phyloP scores from a whole-genome alignment of 164 flowering plant species.

The Vitis cinerea region DNA sequence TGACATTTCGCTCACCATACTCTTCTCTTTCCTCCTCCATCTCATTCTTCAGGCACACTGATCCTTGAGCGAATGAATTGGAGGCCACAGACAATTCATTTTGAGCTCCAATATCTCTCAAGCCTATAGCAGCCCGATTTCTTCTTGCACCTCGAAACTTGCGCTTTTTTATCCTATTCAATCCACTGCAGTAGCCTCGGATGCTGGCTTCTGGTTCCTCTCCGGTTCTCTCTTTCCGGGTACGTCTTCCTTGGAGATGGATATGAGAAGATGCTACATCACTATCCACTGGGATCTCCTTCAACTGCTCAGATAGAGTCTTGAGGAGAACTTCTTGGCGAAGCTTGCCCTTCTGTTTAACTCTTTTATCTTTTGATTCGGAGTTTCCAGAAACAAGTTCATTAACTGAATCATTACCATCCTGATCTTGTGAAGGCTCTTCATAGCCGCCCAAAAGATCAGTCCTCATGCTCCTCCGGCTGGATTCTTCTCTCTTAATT shows the following conservation, averaged over 20 bases:
- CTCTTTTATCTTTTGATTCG: constrained; percentile 35
- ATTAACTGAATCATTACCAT: constrained; percentile 22
- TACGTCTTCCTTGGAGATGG: constrained; percentile 29
- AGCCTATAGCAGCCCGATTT: constrained; percentile 34
- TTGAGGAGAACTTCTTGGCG: constrained; percentile 35
- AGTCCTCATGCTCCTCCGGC: constrained; percentile 34
- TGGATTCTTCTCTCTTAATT: constrained; percentile 45
- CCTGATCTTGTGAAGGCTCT: constrained; percentile 28
- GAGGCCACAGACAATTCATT: constrained; percentile 82
- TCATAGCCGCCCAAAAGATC: constrained; percentile 36
- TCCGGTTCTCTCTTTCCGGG: constrained; percentile 23
- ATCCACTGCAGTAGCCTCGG: constrained; percentile 39
- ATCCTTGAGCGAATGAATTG: constrained; percentile 61
- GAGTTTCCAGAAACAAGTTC: constrained; percentile 37
- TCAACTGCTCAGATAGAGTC: constrained; percentile 67
- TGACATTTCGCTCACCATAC: constrained; percentile 42
- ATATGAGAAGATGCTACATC: constrained; percentile 60
- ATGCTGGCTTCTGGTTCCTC: constrained; percentile 38
- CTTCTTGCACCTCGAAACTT: constrained; percentile 65
- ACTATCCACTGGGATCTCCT: constrained; percentile 46
- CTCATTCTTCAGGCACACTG: constrained; percentile 31
- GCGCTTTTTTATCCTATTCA: constrained; percentile 56
- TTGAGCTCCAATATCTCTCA: constrained; percentile 51
- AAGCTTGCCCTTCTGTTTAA: constrained; percentile 39
- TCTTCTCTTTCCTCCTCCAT: constrained; percentile 44